These are phyloP conservation scores for Carex arenaria DNA, from an alignment of 202 grass and related monocot genomes.

Conservation along the genomic window DNA sequence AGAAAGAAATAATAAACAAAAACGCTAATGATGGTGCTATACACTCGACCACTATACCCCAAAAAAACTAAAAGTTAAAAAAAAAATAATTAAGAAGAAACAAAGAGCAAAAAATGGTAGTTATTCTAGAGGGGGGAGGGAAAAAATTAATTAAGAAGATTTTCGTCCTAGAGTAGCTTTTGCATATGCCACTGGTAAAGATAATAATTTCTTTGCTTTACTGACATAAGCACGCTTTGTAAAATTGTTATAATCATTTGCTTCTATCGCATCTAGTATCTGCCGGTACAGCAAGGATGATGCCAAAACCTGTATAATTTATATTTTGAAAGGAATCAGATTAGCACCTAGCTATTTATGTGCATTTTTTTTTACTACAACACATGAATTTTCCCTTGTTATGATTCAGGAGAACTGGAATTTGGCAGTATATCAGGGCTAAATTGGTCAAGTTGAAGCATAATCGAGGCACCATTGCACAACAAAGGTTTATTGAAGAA, in stretches of 20 bases:
- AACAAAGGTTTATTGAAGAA: neutral
- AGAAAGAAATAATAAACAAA: neutral
- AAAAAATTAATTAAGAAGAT: neutral
- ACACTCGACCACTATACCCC: neutral
- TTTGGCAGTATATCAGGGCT: neutral
- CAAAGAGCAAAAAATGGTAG: neutral
- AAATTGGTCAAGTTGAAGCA: neutral
- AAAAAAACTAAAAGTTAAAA: neutral
- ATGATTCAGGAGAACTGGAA: neutral
- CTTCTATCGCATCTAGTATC: conserved; percentile 84
- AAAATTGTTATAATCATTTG: conserved; percentile 94
- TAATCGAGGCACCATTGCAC: neutral
- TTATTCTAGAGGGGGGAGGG: neutral
- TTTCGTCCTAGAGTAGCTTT: conserved; percentile 38
- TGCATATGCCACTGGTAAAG: conserved; percentile 55
- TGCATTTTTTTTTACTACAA: neutral
- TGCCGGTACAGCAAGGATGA: conserved; percentile 74
- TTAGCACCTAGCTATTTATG: neutral
- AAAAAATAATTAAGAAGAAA: neutral
- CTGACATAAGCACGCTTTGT: conserved; percentile 81
- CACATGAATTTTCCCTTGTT: neutral
- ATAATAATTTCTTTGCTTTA: conserved; percentile 74
- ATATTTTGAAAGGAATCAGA: neutral
- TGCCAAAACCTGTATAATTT: conserved; percentile 48
- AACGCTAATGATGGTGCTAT: neutral